Evolutionary conservation across 2,329 filamentous ascomycete species (phyloP), one percentile per base, ranked within the genome.

Genomic region (Penicillium brevicompactum): DNA sequence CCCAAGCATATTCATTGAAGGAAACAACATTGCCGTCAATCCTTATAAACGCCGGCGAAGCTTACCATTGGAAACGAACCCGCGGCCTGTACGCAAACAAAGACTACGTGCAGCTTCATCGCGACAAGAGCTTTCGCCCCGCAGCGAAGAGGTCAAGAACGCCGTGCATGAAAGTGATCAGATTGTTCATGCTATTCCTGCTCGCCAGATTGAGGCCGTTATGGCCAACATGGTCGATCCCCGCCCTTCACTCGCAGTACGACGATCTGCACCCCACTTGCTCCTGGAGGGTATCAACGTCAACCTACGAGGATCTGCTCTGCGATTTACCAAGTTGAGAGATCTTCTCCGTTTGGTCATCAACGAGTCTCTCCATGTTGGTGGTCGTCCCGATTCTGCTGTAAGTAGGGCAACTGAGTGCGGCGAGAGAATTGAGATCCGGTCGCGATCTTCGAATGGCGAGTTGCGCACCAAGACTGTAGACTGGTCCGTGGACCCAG

Each of bases 301-400:
- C 34, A 72, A 74, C 44, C 54, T 69, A 11, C 66, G 64, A 18
- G 63, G 68, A 6, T 67, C 74, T 40, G 70, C 68, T 44, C 60
- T 78, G 22, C 73, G 76, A 49, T 73, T 75, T 38, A 78, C 76
- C 46, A 77, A 74, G 51, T 67, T 80, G 41, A 74, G 78, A 21
- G 76, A 79, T 42, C 61, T 80, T 24, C 67, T 80, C 42, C 77
- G 75, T 30, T 59, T 77, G 32, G 72, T 80, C 8, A 76, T 80
- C 46, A 78, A 79, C 44, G 77, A 80, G 56, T 78, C 76, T 18
- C 68, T 80, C 40, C 74, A 78, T 46, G 74, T 79, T 44, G 78
- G 76, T 30, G 78, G 77, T 18, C 72, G 78, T 21, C 78, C 78
- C 8, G 78, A 80, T 49, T 79, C 76, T 21, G 73, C 77, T n/a